Conservation (phyloP, 2,329 filamentous ascomycete species). For the Cercospora zeae-maydis region DNA sequence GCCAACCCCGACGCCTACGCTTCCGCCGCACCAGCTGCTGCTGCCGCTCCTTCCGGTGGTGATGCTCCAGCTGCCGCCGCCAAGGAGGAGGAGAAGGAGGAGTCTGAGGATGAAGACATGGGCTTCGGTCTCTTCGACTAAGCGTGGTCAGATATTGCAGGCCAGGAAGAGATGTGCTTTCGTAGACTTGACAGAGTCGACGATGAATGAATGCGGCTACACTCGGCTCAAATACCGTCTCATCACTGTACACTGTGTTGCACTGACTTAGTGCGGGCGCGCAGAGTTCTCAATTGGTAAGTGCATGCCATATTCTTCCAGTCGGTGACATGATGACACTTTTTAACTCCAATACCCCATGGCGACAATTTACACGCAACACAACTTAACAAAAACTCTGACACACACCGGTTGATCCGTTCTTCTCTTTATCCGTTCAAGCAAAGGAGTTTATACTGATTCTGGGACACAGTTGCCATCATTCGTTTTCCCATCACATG, state of each 20-base stretch:
- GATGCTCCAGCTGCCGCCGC: constrained; percentile 52
- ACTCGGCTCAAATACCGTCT: not conserved
- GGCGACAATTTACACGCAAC: not conserved
- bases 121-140: constrained; percentile 56
- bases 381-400: not conserved
- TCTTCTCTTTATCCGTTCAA: not conserved
- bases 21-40: constrained; percentile 68
- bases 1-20: constrained; percentile 98
- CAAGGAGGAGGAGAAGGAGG: constrained; percentile 60
- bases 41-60: constrained; percentile 51
- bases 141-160: constrained; percentile 23
- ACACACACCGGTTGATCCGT: not conserved
- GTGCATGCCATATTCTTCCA: not conserved
- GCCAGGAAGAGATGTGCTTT: constrained; percentile 5
- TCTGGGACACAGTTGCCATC: not conserved
- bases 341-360: not conserved
- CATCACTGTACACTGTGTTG: not conserved
- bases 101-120: constrained; percentile 54
- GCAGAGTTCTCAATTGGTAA: not conserved
- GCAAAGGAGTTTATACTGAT: not conserved
- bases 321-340: constrained; percentile 1
- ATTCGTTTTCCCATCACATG: not conserved
- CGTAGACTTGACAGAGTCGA: not conserved
- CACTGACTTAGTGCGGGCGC: not conserved
- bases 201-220: not conserved